Percentiles rank a stretch among this genome's conserved stretches.
Conservation (phyloP, 805 yeast species). For the Pichia californica region DNA sequence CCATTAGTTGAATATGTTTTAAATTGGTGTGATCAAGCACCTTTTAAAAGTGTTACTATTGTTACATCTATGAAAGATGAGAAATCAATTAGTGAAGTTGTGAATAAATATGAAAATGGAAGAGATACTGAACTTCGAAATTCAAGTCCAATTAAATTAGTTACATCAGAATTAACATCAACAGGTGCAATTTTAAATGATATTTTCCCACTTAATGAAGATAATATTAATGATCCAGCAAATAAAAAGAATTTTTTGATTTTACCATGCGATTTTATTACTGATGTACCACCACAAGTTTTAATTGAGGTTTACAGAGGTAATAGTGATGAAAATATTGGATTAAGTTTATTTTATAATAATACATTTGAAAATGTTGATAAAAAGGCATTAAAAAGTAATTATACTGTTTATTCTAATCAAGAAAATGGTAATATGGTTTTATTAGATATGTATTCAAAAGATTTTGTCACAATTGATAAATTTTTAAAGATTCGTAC, state of each 20-base stretch:
- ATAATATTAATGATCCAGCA: not conserved
- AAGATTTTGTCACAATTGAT: conserved; percentile 60
- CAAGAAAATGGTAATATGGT: conserved; percentile 35
- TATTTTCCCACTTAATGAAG: conserved; percentile 8
- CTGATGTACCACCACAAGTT: conserved; percentile 87
- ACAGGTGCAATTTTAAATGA: conserved; percentile 58
- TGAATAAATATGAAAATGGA: conserved; percentile 39
- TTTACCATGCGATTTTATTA: conserved; percentile 89
- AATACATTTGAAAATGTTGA: conserved; percentile 74
- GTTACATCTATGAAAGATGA: conserved; percentile 43
- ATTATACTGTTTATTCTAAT: conserved; percentile 61
- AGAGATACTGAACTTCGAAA: conserved; percentile 31
- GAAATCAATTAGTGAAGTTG: conserved; percentile 40
- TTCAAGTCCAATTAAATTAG: conserved; percentile 34
- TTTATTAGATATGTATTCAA: conserved; percentile 67
- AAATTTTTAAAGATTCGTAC: conserved; percentile 74
- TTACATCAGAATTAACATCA: conserved; percentile 39
- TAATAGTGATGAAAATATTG: conserved; percentile 59
- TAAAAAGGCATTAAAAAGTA: conserved; percentile 60
- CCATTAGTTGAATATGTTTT: conserved; percentile 85
- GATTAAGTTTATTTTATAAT: conserved; percentile 69
- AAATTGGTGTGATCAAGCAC: conserved; percentile 89
- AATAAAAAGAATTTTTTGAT: conserved; percentile 55
- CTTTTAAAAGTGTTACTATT: conserved; percentile 63
- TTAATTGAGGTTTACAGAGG: conserved; percentile 79